A percentile compares a stretch with the other conserved stretches of the same genome.
These are phyloP conservation scores for Aspergillus tanneri DNA, from an alignment of 2,329 filamentous ascomycete genomes.

Conservation along the genomic window DNA sequence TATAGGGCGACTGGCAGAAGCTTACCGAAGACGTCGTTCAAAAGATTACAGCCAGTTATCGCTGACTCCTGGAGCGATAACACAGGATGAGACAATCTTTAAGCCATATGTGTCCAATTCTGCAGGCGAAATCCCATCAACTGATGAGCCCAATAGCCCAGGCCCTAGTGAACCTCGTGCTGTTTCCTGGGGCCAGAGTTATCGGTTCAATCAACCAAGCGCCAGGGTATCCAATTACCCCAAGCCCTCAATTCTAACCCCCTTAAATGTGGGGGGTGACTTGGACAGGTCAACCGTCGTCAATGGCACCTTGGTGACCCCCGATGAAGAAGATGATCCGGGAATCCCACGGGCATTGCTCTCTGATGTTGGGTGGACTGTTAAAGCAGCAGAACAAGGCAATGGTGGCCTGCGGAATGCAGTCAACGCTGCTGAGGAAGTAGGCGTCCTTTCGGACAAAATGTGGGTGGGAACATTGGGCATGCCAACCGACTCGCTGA, in stretches of 20 bases:
- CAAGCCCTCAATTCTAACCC: conserved; percentile 68
- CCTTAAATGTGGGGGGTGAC: conserved; percentile 17
- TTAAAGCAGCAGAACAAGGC: conserved; percentile 82
- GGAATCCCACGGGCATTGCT: conserved; percentile 63
- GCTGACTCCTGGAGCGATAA: conserved; percentile 40
- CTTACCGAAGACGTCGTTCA: conserved; percentile 16
- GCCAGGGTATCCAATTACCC: conserved; percentile 73
- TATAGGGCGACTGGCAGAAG: conserved; percentile 25
- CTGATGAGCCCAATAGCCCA: conserved; percentile 32
- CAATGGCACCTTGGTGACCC: conserved; percentile 17
- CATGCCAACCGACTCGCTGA: conserved; percentile 85
- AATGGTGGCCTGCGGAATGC: conserved; percentile 91
- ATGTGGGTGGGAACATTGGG: conserved; percentile 88
- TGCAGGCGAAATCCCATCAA: conserved; percentile 27
- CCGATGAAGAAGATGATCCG: conserved; percentile 38
- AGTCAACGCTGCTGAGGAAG: conserved; percentile 71
- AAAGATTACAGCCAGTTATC: conserved; percentile 25
- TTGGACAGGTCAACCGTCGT: conserved; percentile 22
- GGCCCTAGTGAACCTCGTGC: conserved; percentile 66
- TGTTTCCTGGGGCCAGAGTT: conserved; percentile 69
- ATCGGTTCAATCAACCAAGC: conserved; percentile 72
- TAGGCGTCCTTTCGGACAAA: conserved; percentile 67
- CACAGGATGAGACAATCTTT: conserved; percentile 42
- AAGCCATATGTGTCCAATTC: conserved; percentile 31
- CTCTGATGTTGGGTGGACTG: conserved; percentile 71